Conservation (phyloP, 805 yeast genomes). For the Debaryomyces prosopidis region DNA sequence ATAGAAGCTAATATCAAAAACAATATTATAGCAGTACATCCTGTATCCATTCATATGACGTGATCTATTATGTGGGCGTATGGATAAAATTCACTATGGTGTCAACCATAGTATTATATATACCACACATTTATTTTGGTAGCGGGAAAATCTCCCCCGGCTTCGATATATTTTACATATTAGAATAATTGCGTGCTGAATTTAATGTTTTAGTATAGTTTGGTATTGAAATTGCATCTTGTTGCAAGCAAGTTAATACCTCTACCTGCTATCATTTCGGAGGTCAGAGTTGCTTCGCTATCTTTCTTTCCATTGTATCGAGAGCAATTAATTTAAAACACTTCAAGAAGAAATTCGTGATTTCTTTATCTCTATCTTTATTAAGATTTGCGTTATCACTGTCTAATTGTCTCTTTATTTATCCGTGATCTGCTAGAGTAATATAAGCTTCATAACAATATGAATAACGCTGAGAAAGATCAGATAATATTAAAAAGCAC, state of each 20-base stretch:
- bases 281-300: too few species aligned
- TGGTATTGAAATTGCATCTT: too few species aligned
- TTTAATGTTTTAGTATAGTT: too few species aligned
- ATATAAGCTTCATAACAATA: constrained; percentile 1
- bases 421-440: background rate
- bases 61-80: background rate
- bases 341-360: constrained; percentile 2
- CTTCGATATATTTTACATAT: background rate
- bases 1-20: background rate
- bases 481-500: constrained; percentile 3
- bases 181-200: too few species aligned
- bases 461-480: constrained; percentile 3
- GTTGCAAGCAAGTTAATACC: too few species aligned
- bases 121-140: background rate
- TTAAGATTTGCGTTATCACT: background rate
- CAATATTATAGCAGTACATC: background rate
- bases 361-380: background rate
- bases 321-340: constrained; percentile 1
- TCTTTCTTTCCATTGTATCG: too few species aligned
- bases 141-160: background rate
- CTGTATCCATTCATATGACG: background rate
- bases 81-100: background rate
- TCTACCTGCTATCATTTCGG: too few species aligned
- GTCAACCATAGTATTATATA: background rate
- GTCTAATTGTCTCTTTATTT: background rate